Base-by-base conservation (phyloP, 805 yeast species). In the Candida andamanensis region DNA sequence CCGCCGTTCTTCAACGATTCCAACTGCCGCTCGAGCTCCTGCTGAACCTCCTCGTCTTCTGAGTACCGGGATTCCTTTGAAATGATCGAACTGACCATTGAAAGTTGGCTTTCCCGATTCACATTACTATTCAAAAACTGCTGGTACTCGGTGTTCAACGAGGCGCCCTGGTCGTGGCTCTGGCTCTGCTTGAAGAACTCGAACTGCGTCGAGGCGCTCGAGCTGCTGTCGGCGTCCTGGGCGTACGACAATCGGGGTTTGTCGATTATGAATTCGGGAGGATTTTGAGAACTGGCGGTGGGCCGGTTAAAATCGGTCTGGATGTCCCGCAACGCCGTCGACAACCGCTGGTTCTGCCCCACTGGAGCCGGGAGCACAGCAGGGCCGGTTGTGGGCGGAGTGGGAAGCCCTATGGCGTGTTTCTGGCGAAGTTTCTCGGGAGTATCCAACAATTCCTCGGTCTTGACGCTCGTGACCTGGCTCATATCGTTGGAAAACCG, bases 11-110 rank as follows among this genome's bases (percentile, higher is more conserved):
- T 65, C 44, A 65, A 51, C 14, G 41, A 41, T 18, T 55, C 56
- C 27, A 65, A 49, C 38, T 65, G 70, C 17, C 62, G 50, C 34
- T 62, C 58, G 37, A 65, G 52, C 33, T 63, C 69, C 26, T 42
- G 36, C 23, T 62, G 67, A 4, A 56, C 53, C 25, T 56, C 67
- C 12, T 30, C 21, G 8, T 41, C 46, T 9, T 59, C 63, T 8
- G 53, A 49, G 27, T 49, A 46, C 25, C 38, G 39, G 6, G 53
- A 50, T 13, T 50, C 63, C 37, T 60, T 63, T 5, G 67, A 61
- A 18, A 65, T 52, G 29, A 65, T 60, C 0, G 69, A 63, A 35
- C 69, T 62, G 9, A 63, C 61, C 51, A 61, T 65, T 8, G 70
- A 63, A 16, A 61, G 36, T 26, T 57, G 67, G 33, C 67, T 58